Conservation (phyloP, 805 yeast genomes). For the Nakazawaea wickerhamii region DNA sequence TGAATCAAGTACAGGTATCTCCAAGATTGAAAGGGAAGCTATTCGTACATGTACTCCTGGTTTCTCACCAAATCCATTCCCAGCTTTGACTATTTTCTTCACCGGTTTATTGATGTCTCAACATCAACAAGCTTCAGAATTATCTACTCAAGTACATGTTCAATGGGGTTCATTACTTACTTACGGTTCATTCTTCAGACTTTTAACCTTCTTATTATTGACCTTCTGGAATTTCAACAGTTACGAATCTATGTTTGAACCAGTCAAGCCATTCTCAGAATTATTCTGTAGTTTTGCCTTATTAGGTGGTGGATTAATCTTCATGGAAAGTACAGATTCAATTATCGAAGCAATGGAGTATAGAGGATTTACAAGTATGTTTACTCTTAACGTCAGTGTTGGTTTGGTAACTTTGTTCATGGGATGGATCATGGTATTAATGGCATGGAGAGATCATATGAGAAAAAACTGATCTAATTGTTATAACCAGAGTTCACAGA, state of each 20-base stretch:
- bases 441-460: slow-evolving; percentile 55
- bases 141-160: slow-evolving; percentile 74
- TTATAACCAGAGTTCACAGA: no score
- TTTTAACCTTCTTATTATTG: slow-evolving; percentile 54
- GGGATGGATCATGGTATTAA: slow-evolving; percentile 80
- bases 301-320: slow-evolving; percentile 83
- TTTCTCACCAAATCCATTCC: slow-evolving; percentile 90
- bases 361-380: slow-evolving; percentile 83
- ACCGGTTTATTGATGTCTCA: slow-evolving; percentile 94
- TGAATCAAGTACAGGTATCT: slow-evolving; percentile 11
- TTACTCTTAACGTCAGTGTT: slow-evolving; percentile 80
- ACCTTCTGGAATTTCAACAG: slow-evolving; percentile 36
- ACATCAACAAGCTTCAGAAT: slow-evolving; percentile 77
- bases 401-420: slow-evolving; percentile 74
- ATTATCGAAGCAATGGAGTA: slow-evolving; percentile 75
- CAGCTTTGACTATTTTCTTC: slow-evolving; percentile 90
- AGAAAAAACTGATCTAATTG: no score
- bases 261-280: slow-evolving; percentile 83
- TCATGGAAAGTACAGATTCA: slow-evolving; percentile 89
- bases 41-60: slow-evolving; percentile 51
- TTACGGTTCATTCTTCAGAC: slow-evolving; percentile 75
- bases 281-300: slow-evolving; percentile 72
- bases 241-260: slow-evolving; percentile 26
- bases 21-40: slow-evolving; percentile 18
- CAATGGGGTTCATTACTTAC: slow-evolving; percentile 91